Percentiles rank a stretch among this genome's conserved stretches.
These are phyloP conservation scores for Globisporangium acanthophoron DNA, from an alignment of 352 stramenopile genomes.

Conservation along the genomic window DNA sequence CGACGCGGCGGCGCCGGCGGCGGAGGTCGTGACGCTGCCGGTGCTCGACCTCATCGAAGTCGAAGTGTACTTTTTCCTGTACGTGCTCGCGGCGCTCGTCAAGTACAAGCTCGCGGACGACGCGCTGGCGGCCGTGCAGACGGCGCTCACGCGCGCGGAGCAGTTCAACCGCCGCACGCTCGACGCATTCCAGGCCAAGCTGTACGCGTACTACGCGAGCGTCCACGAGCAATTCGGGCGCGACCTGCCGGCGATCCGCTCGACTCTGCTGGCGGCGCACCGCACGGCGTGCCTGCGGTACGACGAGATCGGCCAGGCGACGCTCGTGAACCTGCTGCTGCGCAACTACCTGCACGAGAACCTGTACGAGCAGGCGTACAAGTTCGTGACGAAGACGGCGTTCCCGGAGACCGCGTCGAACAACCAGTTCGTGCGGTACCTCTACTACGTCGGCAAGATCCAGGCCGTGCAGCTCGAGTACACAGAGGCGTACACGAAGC, in stretches of 20 bases:
- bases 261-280: slow-evolving; percentile 70
- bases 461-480: slow-evolving; percentile 97
- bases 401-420: slow-evolving; percentile 93
- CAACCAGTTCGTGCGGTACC: slow-evolving; percentile 97
- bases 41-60: slow-evolving; percentile 79
- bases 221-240: slow-evolving; percentile 65
- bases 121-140: slow-evolving; percentile 46
- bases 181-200: slow-evolving; percentile 73
- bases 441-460: slow-evolving; percentile 96
- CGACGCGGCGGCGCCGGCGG: slow-evolving; percentile 5
- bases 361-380: slow-evolving; percentile 90
- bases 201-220: slow-evolving; percentile 72
- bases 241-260: slow-evolving; percentile 55
- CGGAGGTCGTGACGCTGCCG: slow-evolving; percentile 27
- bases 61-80: slow-evolving; percentile 81
- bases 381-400: slow-evolving; percentile 88
- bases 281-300: slow-evolving; percentile 86
- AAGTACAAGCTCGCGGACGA: slow-evolving; percentile 62
- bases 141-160: slow-evolving; percentile 53
- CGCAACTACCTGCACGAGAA: slow-evolving; percentile 89
- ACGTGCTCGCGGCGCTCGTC: slow-evolving; percentile 63
- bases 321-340: slow-evolving; percentile 88
- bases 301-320: slow-evolving; percentile 89
- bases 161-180: slow-evolving; percentile 80
- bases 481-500: slow-evolving; percentile 93